Percentiles rank a stretch among this genome's conserved stretches.
Conservation (phyloP, 257 asterid species). For the Nicotiana otophora region DNA sequence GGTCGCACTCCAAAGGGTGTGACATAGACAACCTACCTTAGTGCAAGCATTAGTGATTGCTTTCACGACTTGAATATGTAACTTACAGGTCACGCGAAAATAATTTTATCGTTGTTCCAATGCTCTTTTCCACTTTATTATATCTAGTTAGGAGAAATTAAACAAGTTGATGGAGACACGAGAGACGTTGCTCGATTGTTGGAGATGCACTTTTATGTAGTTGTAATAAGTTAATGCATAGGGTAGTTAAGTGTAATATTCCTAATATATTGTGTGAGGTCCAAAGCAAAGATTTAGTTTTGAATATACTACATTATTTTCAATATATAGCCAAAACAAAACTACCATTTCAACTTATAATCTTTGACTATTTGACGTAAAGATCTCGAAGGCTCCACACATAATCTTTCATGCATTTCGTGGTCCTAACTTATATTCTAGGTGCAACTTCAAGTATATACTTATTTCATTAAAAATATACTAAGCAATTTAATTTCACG, state of each 20-base stretch:
- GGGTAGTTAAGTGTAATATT: conserved; percentile 3
- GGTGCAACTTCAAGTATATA: background rate
- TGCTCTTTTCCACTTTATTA: too few relatives aligned
- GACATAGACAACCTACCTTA: too few relatives aligned
- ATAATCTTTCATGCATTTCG: background rate
- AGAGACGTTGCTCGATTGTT: background rate
- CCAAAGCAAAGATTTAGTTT: conserved; percentile 19
- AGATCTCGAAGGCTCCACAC: conserved; percentile 4
- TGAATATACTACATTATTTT: background rate
- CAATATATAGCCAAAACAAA: background rate
- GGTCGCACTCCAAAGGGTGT: too few relatives aligned
- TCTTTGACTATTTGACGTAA: conserved; percentile 23
- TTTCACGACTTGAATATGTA: rapidly evolving
- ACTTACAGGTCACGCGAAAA: too few relatives aligned
- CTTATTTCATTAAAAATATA: too few relatives aligned
- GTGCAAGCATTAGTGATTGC: too few relatives aligned
- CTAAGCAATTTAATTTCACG: too few relatives aligned
- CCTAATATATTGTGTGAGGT: background rate
- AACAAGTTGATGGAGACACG: background rate
- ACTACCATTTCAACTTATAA: conserved; percentile 12
- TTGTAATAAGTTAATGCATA: background rate
- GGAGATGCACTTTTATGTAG: background rate
- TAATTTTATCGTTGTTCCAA: too few relatives aligned
- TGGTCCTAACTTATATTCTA: background rate
- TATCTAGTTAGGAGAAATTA: background rate